phyloP scores from a whole-genome alignment of 768 basidiomycete species.

The Pleurotus sapidus region DNA sequence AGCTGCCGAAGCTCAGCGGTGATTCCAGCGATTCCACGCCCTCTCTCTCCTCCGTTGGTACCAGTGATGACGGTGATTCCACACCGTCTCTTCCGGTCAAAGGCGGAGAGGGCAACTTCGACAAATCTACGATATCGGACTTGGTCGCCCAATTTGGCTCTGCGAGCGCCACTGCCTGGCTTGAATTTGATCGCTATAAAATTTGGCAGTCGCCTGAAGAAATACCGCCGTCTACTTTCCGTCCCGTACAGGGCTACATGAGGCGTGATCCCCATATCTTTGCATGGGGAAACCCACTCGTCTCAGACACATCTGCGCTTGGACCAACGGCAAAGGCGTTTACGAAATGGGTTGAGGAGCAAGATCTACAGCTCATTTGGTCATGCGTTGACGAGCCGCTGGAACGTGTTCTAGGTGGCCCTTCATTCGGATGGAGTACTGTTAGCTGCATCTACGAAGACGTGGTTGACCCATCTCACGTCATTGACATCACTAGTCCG shows the following conservation, averaged over 20 bases:
- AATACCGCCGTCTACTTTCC: conserved; percentile 36
- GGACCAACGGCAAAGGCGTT: conserved; percentile 37
- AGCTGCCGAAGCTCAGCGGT: background rate
- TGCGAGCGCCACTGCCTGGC: conserved; percentile 68
- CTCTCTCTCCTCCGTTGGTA: background rate
- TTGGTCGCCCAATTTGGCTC: conserved; percentile 67
- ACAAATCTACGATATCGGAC: conserved; percentile 35
- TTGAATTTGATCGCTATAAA: conserved; percentile 54
- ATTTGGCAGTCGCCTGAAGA: conserved; percentile 37
- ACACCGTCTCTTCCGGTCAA: too few relatives aligned
- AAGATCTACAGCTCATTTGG: conserved; percentile 55
- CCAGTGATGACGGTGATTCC: background rate
- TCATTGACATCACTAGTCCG: conserved; percentile 35
- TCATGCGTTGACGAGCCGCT: conserved; percentile 52
- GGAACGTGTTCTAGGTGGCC: conserved; percentile 43
- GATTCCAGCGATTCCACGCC: background rate
- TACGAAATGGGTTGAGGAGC: conserved; percentile 36
- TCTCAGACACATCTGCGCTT: conserved; percentile 36
- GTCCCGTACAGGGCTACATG: conserved; percentile 60
- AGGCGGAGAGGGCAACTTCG: conserved; percentile 10
- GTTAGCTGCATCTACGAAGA: conserved; percentile 67
- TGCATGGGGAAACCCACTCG: conserved; percentile 64
- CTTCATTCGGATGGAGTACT: conserved; percentile 52
- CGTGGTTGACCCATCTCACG: conserved; percentile 45
- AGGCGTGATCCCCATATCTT: conserved; percentile 47